Conservation (phyloP, 495 filamentous ascomycete genomes). For the Lepraria neglecta region DNA sequence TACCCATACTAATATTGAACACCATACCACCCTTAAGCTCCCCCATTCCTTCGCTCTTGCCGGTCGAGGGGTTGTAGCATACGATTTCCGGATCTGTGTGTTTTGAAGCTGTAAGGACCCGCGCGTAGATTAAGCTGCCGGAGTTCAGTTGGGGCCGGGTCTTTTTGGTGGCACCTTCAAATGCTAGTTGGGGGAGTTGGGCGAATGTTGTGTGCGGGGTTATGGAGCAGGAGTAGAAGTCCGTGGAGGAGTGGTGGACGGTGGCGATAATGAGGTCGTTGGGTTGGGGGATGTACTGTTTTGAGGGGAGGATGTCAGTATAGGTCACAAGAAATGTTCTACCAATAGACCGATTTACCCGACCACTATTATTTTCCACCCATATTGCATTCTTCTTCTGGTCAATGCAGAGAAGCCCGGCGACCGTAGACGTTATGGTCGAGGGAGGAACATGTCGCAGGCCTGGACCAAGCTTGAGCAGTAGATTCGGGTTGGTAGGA, state of each 20-base stretch:
- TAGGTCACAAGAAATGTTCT: too few species aligned
- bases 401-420: conserved; percentile 74
- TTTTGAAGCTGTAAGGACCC: conserved; percentile 63
- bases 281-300: conserved; percentile 67
- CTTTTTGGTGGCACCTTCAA: conserved; percentile 88
- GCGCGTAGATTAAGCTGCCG: conserved; percentile 80
- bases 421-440: conserved; percentile 64
- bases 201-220: conserved; percentile 67
- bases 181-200: conserved; percentile 76
- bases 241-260: conserved; percentile 64
- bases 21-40: conserved; percentile 82
- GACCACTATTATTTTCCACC: conserved; percentile 62
- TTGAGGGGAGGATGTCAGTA: conserved; percentile 35
- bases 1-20: conserved; percentile 69
- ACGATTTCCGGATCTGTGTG: conserved; percentile 86
- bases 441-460: conserved; percentile 65
- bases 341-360: conserved; percentile 39
- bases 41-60: conserved; percentile 83
- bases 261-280: conserved; percentile 83
- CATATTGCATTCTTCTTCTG: conserved; percentile 71
- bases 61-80: conserved; percentile 78
- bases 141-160: conserved; percentile 69
- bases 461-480: conserved; percentile 80
- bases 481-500: conserved; percentile 54
- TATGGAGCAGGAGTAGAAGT: conserved; percentile 68